Percentiles rank a stretch among this genome's conserved stretches.
phyloP scores from a whole-genome alignment of 1,284 basidiomycete genomes.

The Puccinia novopanici region DNA sequence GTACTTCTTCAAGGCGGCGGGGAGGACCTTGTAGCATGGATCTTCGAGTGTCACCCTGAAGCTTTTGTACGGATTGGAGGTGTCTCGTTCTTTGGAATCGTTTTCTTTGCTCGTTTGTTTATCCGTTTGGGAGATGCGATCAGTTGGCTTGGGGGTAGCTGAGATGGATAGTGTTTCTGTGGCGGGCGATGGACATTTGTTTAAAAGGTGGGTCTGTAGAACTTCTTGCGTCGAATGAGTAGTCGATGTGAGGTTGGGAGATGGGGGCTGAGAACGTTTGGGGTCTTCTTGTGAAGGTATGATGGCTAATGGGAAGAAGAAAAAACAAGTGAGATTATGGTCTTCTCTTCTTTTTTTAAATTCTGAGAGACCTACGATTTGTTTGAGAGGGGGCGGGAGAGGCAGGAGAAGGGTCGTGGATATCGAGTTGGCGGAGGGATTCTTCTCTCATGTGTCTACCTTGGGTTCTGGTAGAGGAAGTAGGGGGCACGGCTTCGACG shows the following conservation, averaged over 20 bases:
- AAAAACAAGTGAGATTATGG: not conserved
- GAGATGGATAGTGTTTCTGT: conserved; percentile 1
- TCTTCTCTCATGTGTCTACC: conserved; percentile 36
- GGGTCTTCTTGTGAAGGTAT: conserved; percentile 18
- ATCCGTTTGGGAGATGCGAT: not conserved
- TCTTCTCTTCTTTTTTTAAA: no score
- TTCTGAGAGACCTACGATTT: conserved; percentile 16
- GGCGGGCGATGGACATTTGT: not conserved
- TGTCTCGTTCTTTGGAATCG: no score
- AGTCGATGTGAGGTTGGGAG: not conserved
- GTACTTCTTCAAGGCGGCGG: conserved; percentile 97
- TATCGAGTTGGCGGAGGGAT: conserved; percentile 23
- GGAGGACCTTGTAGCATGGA: conserved; percentile 95
- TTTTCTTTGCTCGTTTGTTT: conserved; percentile 11
- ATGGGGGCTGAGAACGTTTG: conserved; percentile 8
- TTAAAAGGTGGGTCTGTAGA: not conserved
- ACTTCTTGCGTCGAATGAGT: conserved; percentile 10
- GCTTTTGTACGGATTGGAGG: conserved; percentile 61
- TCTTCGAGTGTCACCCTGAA: conserved; percentile 77
- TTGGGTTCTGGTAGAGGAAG: conserved; percentile 1
- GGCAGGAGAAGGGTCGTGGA: conserved; percentile 17
- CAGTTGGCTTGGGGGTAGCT: conserved; percentile 11
- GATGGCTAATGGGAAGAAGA: not conserved
- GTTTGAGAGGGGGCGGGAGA: not conserved
- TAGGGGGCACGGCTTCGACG: not conserved